These are phyloP conservation scores for Kwoniella botswanensis DNA, from an alignment of 768 basidiomycete genomes.

Conservation along the genomic window DNA sequence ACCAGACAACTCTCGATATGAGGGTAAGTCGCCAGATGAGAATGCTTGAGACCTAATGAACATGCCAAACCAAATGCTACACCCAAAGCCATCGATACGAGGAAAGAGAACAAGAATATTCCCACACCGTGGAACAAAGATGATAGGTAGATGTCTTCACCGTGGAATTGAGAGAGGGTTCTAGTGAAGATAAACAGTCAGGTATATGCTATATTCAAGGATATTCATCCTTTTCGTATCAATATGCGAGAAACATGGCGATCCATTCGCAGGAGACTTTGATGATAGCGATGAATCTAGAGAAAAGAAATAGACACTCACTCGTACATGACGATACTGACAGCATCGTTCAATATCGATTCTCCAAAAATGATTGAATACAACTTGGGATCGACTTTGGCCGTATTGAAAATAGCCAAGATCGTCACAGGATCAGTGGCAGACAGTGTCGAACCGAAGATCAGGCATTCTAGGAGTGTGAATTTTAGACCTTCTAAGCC, in stretches of 20 bases:
- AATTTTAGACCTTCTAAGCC: conserved; percentile 87
- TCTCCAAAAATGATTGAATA: conserved; percentile 98
- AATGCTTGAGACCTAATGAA: conserved; percentile 93
- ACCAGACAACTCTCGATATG: conserved; percentile 97
- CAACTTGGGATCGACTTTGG: conserved; percentile 97
- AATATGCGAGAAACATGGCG: no score
- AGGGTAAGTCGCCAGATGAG: conserved; percentile 75
- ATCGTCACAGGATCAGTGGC: conserved; percentile 99
- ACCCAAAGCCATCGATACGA: conserved; percentile 90
- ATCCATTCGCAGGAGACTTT: no score
- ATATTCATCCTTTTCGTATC: no score
- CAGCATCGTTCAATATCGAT: conserved; percentile 94
- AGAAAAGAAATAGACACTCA: conserved; percentile 61
- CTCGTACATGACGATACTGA: conserved; percentile 99
- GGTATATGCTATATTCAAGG: background rate
- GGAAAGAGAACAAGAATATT: conserved; percentile 94
- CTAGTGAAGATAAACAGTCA: conserved; percentile 60
- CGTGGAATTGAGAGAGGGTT: conserved; percentile 89
- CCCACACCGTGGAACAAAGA: conserved; percentile 96
- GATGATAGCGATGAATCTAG: no score
- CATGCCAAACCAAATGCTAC: conserved; percentile 87
- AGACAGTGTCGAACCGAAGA: conserved; percentile 93
- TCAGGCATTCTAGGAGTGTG: conserved; percentile 87
- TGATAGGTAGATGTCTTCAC: conserved; percentile 77
- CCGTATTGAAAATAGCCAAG: conserved; percentile 95